phyloP scores from a whole-genome alignment of 1,284 basidiomycete genomes.

The Puccinia triticina region DNA sequence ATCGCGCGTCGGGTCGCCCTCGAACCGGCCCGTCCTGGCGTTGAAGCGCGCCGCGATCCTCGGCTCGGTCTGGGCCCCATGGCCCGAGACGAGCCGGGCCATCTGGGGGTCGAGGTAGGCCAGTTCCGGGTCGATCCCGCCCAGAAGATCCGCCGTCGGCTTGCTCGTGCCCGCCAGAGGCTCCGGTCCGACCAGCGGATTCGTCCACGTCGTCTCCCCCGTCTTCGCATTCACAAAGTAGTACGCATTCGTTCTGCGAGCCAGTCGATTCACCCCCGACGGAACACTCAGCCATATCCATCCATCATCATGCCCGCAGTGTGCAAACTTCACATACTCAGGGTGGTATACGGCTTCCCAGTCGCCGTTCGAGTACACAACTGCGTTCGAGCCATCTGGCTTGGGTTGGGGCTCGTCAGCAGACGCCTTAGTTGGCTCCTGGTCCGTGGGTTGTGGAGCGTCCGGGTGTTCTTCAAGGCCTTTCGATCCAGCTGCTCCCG shows the following conservation, averaged over 20 bases:
- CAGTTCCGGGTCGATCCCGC: conserved; percentile 43
- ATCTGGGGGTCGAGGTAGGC: conserved; percentile 31
- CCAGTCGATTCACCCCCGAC: background rate
- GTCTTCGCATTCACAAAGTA: conserved; percentile 38
- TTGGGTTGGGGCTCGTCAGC: background rate
- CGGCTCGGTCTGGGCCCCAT: background rate
- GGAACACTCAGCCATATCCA: background rate
- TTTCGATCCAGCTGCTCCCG: background rate
- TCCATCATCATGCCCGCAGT: background rate
- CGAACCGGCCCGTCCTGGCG: conserved; percentile 32
- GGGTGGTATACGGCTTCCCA: conserved; percentile 43
- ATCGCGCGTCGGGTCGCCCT: conserved; percentile 27
- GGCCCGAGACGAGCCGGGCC: background rate
- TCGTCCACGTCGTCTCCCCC: conserved; percentile 40
- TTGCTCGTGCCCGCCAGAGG: background rate
- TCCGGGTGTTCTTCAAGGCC: background rate
- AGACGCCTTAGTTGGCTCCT: background rate
- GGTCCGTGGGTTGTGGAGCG: background rate
- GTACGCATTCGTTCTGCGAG: conserved; percentile 24
- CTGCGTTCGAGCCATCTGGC: background rate
- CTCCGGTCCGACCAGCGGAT: conserved; percentile 24
- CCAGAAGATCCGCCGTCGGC: conserved; percentile 8
- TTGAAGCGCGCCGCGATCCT: conserved; percentile 32
- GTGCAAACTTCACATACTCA: conserved; percentile 18
- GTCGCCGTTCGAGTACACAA: conserved; percentile 39